Conservation (phyloP, 176 grass and related monocot genomes). For the Musa troglodytarum region DNA sequence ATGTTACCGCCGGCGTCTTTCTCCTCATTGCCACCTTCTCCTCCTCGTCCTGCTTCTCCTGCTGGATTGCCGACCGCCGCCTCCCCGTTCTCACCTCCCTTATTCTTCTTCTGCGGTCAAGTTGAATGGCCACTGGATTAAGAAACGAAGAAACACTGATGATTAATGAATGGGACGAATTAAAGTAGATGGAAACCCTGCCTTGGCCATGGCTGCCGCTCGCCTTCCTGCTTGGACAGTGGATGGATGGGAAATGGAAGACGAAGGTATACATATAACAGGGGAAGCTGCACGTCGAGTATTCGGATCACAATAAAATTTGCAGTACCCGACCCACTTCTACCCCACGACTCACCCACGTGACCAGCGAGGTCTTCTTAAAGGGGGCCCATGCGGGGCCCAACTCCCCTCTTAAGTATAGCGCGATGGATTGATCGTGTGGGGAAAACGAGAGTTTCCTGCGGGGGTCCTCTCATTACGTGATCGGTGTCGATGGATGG, state of each 20-base stretch:
- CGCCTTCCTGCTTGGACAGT: not conserved
- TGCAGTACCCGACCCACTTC: no score
- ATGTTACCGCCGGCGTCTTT: slow-evolving; percentile 9
- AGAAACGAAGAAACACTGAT: not conserved
- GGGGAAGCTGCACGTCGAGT: not conserved
- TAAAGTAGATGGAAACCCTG: not conserved
- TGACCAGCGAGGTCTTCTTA: no score
- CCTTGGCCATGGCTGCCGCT: not conserved
- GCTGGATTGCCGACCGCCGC: not conserved
- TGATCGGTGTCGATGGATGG: no score
- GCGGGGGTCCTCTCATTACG: no score
- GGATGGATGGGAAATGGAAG: not conserved
- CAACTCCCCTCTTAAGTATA: no score
- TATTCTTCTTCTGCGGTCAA: slow-evolving; percentile 12
- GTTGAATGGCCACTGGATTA: not conserved
- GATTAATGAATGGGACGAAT: not conserved
- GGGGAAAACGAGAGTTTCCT: no score
- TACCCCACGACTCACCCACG: no score
- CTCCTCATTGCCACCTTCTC: not conserved
- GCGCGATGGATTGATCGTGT: no score
- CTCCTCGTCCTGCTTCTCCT: not conserved
- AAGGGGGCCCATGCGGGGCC: no score
- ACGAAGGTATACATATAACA: not conserved
- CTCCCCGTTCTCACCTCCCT: not conserved
- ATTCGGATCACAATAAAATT: not conserved